phyloP scores from a whole-genome alignment of 257 asterid genomes.

The Datura wrightii region DNA sequence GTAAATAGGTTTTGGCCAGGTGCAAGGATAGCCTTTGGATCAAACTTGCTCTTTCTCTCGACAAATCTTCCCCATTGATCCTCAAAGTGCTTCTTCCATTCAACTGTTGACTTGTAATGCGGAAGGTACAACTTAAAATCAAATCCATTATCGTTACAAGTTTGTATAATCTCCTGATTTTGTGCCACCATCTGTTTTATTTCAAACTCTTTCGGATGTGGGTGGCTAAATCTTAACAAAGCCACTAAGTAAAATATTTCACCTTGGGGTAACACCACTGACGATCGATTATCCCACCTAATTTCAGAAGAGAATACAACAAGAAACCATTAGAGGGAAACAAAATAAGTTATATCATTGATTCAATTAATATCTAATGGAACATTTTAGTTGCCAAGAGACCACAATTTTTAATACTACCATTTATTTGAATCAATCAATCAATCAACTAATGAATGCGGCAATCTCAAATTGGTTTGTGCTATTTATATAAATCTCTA shows the following conservation, averaged over 20 bases:
- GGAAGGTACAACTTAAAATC: conserved; percentile 88
- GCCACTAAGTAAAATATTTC: conserved; percentile 83
- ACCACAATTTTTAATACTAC: not conserved
- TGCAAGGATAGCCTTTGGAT: conserved; percentile 90
- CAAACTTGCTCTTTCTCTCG: conserved; percentile 66
- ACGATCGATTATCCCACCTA: conserved; percentile 85
- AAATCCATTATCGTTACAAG: conserved; percentile 56
- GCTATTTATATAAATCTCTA: not conserved
- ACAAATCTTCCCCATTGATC: conserved; percentile 80
- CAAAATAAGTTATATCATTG: too few relatives aligned
- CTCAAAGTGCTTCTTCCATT: conserved; percentile 82
- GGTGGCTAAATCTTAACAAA: conserved; percentile 64
- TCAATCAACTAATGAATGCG: not conserved
- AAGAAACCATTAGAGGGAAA: not conserved
- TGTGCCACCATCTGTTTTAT: conserved; percentile 69
- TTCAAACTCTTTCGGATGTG: conserved; percentile 59
- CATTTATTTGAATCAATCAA: not conserved
- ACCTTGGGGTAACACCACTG: conserved; percentile 69
- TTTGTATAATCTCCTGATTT: conserved; percentile 65
- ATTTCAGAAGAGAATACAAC: not conserved
- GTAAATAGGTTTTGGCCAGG: conserved; percentile 89
- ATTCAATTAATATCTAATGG: not conserved
- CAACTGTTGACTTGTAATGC: conserved; percentile 62
- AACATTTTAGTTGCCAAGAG: not conserved
- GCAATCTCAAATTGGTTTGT: not conserved